Evolutionary conservation across 805 yeast genomes (phyloP).

Genomic region (Kodamaea restingae): DNA sequence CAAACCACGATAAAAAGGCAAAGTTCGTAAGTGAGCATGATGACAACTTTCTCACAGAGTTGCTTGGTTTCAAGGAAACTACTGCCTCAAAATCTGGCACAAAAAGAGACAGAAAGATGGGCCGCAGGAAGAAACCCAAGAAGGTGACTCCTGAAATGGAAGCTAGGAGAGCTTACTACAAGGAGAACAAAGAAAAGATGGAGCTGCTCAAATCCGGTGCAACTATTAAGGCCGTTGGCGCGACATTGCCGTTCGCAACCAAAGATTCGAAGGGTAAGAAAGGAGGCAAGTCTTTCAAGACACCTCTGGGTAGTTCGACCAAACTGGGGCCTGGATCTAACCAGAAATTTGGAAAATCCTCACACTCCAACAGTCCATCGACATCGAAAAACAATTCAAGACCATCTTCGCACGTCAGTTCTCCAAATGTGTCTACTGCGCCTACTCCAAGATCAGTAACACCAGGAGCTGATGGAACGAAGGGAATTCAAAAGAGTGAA

Average conservation of each 20-base stretch:
- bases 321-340: too few relatives aligned
- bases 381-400: background rate
- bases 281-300: background rate
- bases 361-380: background rate
- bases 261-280: conserved; percentile 1
- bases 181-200: conserved; percentile 27
- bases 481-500: background rate
- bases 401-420: background rate
- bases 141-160: conserved; percentile 28
- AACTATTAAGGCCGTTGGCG: conserved; percentile 38
- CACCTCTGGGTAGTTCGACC: conserved; percentile 2
- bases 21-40: conserved; percentile 43
- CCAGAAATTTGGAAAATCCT: too few relatives aligned
- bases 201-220: conserved; percentile 34
- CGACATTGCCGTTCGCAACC: conserved; percentile 15
- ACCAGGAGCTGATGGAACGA: background rate
- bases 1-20: conserved; percentile 11
- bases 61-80: conserved; percentile 47
- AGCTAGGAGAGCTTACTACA: conserved; percentile 37
- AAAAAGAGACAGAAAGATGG: conserved; percentile 21
- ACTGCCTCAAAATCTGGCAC: conserved; percentile 19
- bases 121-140: conserved; percentile 26
- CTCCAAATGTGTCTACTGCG: background rate
- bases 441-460: conserved; percentile 3
- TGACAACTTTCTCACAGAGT: conserved; percentile 43